Conservation (phyloP, 345 rosid species). For the Moringa oleifera region DNA sequence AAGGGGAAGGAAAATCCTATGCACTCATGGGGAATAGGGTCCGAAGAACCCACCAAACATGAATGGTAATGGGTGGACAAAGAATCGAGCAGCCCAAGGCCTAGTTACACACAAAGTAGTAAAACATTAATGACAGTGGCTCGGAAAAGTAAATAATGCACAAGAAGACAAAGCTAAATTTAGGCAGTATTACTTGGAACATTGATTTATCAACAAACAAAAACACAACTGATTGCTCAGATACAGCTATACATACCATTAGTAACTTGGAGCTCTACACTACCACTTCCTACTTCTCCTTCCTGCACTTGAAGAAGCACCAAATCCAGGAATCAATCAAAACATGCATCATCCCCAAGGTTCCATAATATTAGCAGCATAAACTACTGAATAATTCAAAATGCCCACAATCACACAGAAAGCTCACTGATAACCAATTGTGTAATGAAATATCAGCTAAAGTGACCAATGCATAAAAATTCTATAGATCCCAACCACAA, state of each 20-base stretch:
- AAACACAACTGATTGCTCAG: too few relatives aligned
- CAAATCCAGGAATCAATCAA: conserved; percentile 4
- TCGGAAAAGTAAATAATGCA: too few relatives aligned
- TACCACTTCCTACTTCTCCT: conserved; percentile 30
- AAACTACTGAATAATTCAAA: not conserved
- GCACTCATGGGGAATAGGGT: too few relatives aligned
- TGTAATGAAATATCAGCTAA: not conserved
- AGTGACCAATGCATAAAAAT: too few relatives aligned
- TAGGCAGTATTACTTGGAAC: not conserved
- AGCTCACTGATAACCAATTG: not conserved
- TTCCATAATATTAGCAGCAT: not conserved
- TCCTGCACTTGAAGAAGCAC: conserved; percentile 33
- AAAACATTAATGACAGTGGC: too few relatives aligned
- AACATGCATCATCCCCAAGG: not conserved
- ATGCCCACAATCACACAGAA: not conserved
- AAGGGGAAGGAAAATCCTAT: too few relatives aligned
- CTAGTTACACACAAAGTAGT: too few relatives aligned
- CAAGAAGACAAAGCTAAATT: too few relatives aligned
- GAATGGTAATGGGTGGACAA: too few relatives aligned
- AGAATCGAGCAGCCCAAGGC: too few relatives aligned
- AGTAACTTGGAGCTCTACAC: conserved; percentile 17
- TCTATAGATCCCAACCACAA: not conserved
- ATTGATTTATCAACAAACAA: too few relatives aligned
- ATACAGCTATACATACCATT: conserved; percentile 40
- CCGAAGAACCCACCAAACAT: too few relatives aligned